Conservation (phyloP, 164 flowering plant genomes). For the Stephania japonica region DNA sequence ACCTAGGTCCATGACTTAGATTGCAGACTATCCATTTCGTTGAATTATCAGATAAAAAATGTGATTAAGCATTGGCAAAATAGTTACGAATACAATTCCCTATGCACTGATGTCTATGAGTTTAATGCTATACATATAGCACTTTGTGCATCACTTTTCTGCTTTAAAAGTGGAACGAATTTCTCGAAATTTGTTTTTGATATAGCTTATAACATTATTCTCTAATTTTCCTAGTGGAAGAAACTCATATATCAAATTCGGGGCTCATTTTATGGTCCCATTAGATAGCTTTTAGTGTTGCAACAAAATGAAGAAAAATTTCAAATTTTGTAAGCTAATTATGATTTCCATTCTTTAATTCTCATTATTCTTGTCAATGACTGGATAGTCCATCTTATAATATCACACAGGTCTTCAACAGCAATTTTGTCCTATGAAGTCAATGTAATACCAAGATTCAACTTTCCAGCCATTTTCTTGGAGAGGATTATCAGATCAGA, state of each 20-base stretch:
- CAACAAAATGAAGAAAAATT: not conserved
- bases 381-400: not conserved
- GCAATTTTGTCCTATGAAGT: conserved; percentile 75
- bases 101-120: not conserved
- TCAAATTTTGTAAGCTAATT: not conserved
- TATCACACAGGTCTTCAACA: conserved; percentile 42
- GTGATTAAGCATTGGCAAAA: too few species aligned
- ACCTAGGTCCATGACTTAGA: not conserved
- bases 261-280: not conserved
- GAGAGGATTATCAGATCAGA: conserved; percentile 92
- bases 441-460: conserved; percentile 84
- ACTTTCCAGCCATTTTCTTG: conserved; percentile 88
- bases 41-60: not conserved
- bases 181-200: too few species aligned
- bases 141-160: not conserved
- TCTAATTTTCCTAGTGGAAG: not conserved
- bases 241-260: not conserved
- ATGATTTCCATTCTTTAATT: not conserved
- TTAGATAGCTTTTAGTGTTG: not conserved
- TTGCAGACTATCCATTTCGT: not conserved
- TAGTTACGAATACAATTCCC: not conserved
- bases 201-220: not conserved
- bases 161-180: not conserved
- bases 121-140: not conserved
- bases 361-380: not conserved